Evolutionary conservation across 78 protist genomes (phyloP).

Genomic region (Dictyostelium brefeldianum): DNA sequence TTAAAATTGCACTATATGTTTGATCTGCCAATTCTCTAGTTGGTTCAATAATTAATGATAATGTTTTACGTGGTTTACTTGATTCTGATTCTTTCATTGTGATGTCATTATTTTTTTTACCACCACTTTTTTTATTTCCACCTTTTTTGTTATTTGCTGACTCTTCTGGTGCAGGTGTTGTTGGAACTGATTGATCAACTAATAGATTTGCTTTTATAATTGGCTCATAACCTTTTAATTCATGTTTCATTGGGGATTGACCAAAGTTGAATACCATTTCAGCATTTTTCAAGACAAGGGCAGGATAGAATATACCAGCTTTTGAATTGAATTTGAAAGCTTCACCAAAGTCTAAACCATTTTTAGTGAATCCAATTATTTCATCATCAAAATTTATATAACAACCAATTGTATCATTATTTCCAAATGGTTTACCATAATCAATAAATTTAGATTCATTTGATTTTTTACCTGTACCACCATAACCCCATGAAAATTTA

Average conservation of each 20-base stretch:
- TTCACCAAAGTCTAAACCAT: constrained; percentile 84
- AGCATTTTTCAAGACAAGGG: constrained; percentile 68
- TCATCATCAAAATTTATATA: constrained; percentile 54
- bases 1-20: constrained; percentile 51
- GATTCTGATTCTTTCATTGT: no score
- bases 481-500: constrained; percentile 79
- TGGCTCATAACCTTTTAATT: constrained; percentile 51
- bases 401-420: constrained; percentile 83
- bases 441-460: constrained; percentile 47
- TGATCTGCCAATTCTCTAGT: constrained; percentile 90
- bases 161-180: not conserved
- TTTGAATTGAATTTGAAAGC: constrained; percentile 54
- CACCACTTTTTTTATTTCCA: constrained; percentile 14
- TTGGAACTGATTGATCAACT: not conserved
- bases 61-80: constrained; percentile 42
- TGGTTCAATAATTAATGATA: constrained; percentile 91
- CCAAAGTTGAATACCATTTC: constrained; percentile 68
- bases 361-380: constrained; percentile 76
- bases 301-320: constrained; percentile 62
- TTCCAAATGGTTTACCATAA: constrained; percentile 84
- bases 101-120: not conserved
- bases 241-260: constrained; percentile 42
- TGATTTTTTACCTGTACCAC: constrained; percentile 87
- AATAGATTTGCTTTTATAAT: constrained; percentile 16
- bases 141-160: not conserved